Evolutionary conservation across 768 basidiomycete species (phyloP).

Genomic region (Tricholoma sp.): DNA sequence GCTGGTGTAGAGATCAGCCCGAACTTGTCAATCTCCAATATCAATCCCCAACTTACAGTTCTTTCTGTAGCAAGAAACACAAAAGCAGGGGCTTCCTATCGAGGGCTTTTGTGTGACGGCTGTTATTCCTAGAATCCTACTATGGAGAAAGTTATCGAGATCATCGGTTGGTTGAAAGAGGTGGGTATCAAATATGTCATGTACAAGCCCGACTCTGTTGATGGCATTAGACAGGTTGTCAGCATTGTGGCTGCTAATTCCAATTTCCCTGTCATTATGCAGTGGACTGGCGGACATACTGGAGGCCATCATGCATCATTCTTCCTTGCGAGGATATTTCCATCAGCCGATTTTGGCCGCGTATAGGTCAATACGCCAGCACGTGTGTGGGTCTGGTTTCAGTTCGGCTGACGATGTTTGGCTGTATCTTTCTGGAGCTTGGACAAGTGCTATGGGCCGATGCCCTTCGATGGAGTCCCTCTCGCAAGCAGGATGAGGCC

Average conservation of each 20-base stretch:
- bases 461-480: slow-evolving; percentile 98
- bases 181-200: slow-evolving; percentile 94
- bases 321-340: slow-evolving; percentile 97
- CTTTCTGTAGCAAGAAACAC: slow-evolving; percentile 97
- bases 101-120: slow-evolving; percentile 99
- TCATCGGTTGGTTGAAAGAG: slow-evolving; percentile 74
- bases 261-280: slow-evolving; percentile 94
- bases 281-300: slow-evolving; percentile 99
- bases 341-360: slow-evolving; percentile 92
- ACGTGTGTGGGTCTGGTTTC: slow-evolving; percentile 93
- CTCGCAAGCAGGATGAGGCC: slow-evolving; percentile 93
- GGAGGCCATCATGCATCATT: slow-evolving; percentile 99
- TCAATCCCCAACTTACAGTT: slow-evolving; percentile 97
- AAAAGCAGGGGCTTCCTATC: slow-evolving; percentile 88
- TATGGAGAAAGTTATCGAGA: slow-evolving; percentile 96
- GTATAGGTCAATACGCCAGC: slow-evolving; percentile 85
- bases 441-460: slow-evolving; percentile 86
- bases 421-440: slow-evolving; percentile 96
- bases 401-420: slow-evolving; percentile 92
- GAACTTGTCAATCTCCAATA: slow-evolving; percentile 94
- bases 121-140: slow-evolving; percentile 93
- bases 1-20: slow-evolving; percentile 89
- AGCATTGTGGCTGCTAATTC: slow-evolving; percentile 93
- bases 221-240: slow-evolving; percentile 95
- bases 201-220: slow-evolving; percentile 98